Conservation (phyloP, 2,329 filamentous ascomycete genomes). For the Scedosporium boydii region DNA sequence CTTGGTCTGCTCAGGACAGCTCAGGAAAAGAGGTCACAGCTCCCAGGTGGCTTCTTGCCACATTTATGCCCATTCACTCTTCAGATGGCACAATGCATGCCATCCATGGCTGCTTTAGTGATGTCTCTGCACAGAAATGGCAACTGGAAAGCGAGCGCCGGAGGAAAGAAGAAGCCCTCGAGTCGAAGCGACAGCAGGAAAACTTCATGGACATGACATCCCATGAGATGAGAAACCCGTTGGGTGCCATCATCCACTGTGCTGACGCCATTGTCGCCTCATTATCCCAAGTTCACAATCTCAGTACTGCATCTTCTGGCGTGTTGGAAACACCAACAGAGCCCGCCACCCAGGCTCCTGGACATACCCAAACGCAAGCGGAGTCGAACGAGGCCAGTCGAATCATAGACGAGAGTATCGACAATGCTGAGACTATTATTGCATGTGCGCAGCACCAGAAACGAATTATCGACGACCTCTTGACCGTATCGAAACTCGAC, state of each 20-base stretch:
- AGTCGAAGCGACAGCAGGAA: conserved; percentile 60
- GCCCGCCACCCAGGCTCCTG: conserved; percentile 8
- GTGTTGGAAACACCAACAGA: not conserved
- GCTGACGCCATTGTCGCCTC: conserved; percentile 58
- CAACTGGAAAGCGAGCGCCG: conserved; percentile 39
- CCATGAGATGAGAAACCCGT: conserved; percentile 65
- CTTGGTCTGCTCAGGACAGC: conserved; percentile 35
- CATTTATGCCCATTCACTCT: conserved; percentile 39
- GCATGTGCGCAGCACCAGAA: conserved; percentile 75
- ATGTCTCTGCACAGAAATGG: conserved; percentile 40
- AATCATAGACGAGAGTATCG: conserved; percentile 51
- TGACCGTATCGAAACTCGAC: conserved; percentile 68
- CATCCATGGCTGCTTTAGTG: conserved; percentile 36
- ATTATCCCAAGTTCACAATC: conserved; percentile 26
- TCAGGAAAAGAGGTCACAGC: conserved; percentile 31
- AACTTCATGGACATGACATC: conserved; percentile 72
- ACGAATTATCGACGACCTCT: conserved; percentile 64
- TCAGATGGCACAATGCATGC: conserved; percentile 36
- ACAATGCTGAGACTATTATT: conserved; percentile 68
- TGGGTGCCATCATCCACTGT: conserved; percentile 65
- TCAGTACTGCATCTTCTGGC: not conserved
- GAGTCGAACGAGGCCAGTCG: conserved; percentile 25
- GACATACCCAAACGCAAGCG: not conserved
- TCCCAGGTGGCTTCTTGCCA: conserved; percentile 38
- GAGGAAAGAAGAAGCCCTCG: conserved; percentile 45